A percentile compares a stretch with the other conserved stretches of the same genome.
These are phyloP conservation scores for Lactarius quietus DNA, from an alignment of 768 basidiomycete species.

Conservation along the genomic window DNA sequence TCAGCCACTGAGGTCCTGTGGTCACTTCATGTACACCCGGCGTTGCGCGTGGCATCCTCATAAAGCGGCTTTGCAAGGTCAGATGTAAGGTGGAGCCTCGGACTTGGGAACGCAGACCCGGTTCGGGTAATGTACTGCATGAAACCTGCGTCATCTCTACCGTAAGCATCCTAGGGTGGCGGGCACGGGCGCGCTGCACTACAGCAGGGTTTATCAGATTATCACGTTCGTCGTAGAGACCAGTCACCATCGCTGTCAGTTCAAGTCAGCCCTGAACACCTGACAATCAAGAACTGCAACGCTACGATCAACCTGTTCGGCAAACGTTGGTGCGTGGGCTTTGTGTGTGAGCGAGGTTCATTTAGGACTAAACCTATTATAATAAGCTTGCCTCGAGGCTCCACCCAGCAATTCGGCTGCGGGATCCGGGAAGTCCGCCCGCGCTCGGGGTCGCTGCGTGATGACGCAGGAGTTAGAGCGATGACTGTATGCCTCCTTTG, in stretches of 20 bases:
- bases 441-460: neutral
- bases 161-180: constrained; percentile 1
- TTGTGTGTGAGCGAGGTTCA: constrained; percentile 1
- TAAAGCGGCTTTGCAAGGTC: neutral
- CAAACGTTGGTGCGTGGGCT: neutral
- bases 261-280: neutral
- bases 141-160: neutral
- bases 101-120: neutral
- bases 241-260: neutral
- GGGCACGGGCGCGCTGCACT: neutral
- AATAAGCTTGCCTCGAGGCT: constrained; percentile 2
- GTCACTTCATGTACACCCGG: neutral
- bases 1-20: neutral
- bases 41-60: neutral
- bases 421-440: neutral
- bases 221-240: too few relatives aligned
- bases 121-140: neutral
- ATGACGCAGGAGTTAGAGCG: neutral
- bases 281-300: neutral
- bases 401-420: neutral
- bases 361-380: neutral
- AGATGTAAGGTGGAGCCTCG: neutral
- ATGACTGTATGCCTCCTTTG: neutral
- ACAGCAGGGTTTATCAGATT: neutral
- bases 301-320: neutral